A percentile compares a stretch with the other conserved stretches of the same genome.
Conservation (phyloP, 2,329 filamentous ascomycete genomes). For the Drechslera avenae region DNA sequence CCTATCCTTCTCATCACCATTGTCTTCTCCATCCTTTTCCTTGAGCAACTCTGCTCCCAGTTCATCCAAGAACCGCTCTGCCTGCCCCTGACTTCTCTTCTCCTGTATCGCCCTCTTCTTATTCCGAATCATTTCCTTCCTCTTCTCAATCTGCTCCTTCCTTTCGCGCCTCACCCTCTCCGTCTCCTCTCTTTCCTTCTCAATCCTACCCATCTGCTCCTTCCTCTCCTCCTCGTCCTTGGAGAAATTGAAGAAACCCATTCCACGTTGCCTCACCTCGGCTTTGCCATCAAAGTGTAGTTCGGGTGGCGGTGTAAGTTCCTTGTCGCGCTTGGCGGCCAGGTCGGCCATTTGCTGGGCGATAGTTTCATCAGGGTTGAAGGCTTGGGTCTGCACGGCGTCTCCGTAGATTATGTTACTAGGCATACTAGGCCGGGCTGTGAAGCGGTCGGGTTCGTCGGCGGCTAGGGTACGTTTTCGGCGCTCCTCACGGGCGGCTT, state of each 20-base stretch:
- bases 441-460: slow-evolving; percentile 70
- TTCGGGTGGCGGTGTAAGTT: slow-evolving; percentile 77
- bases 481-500: slow-evolving; percentile 68
- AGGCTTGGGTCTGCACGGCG: slow-evolving; percentile 80
- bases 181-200: slow-evolving; percentile 69
- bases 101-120: slow-evolving; percentile 67
- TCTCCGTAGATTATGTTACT: slow-evolving; percentile 80
- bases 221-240: slow-evolving; percentile 70
- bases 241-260: slow-evolving; percentile 90
- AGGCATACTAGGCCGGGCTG: slow-evolving; percentile 70
- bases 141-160: slow-evolving; percentile 61
- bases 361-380: slow-evolving; percentile 71
- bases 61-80: slow-evolving; percentile 73
- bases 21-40: background rate
- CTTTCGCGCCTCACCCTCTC: slow-evolving; percentile 61
- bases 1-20: background rate
- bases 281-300: slow-evolving; percentile 83
- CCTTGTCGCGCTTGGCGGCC: slow-evolving; percentile 77
- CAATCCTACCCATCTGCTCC: slow-evolving; percentile 76
- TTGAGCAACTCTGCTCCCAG: slow-evolving; percentile 38
- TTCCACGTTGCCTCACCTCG: slow-evolving; percentile 86
- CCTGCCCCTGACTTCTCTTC: slow-evolving; percentile 65
- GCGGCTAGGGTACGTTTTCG: slow-evolving; percentile 60
- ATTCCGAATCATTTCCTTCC: slow-evolving; percentile 66
- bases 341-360: slow-evolving; percentile 76